A percentile compares a stretch with the other conserved stretches of the same genome.
These are phyloP conservation scores for Podila verticillata DNA, from an alignment of 192 early-diverging fungal genomes.

Conservation along the genomic window DNA sequence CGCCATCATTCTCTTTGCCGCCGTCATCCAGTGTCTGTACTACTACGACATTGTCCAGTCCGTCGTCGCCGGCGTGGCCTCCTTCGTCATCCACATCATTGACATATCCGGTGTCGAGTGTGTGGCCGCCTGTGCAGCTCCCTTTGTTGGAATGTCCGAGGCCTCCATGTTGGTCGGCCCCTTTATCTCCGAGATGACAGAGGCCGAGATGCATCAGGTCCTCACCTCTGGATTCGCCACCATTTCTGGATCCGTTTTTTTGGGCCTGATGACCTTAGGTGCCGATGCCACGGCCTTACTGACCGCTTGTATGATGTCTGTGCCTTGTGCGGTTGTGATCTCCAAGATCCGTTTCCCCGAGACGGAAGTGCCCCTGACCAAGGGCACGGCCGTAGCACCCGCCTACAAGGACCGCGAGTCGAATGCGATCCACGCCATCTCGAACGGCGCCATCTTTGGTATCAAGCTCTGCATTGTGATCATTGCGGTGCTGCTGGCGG, in stretches of 20 bases:
- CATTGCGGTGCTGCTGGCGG: conserved; percentile 71
- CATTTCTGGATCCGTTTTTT: conserved; percentile 82
- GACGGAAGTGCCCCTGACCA: conserved; percentile 77
- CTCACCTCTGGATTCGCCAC: conserved; percentile 91
- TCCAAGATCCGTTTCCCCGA: conserved; percentile 88
- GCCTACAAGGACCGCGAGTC: conserved; percentile 63
- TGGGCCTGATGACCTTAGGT: conserved; percentile 75
- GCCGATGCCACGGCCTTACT: conserved; percentile 69
- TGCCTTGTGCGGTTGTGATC: conserved; percentile 80
- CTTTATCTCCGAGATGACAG: conserved; percentile 82
- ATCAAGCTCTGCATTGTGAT: conserved; percentile 78
- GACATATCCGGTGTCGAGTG: conserved; percentile 84
- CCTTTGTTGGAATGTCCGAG: conserved; percentile 85
- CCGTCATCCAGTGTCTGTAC: conserved; percentile 82
- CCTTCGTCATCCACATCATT: conserved; percentile 68
- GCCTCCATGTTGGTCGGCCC: conserved; percentile 79
- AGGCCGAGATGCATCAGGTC: conserved; percentile 82
- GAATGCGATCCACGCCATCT: conserved; percentile 82
- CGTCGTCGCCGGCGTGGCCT: conserved; percentile 71
- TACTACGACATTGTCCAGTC: conserved; percentile 87
- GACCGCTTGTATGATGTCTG: conserved; percentile 88
- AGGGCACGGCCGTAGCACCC: conserved; percentile 68
- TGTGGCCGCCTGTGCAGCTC: conserved; percentile 83
- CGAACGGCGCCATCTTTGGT: conserved; percentile 83
- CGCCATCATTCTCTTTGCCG: conserved; percentile 85